Evolutionary conservation across 2,329 filamentous ascomycete genomes (phyloP).

Genomic region (Talaromyces funiculosus): DNA sequence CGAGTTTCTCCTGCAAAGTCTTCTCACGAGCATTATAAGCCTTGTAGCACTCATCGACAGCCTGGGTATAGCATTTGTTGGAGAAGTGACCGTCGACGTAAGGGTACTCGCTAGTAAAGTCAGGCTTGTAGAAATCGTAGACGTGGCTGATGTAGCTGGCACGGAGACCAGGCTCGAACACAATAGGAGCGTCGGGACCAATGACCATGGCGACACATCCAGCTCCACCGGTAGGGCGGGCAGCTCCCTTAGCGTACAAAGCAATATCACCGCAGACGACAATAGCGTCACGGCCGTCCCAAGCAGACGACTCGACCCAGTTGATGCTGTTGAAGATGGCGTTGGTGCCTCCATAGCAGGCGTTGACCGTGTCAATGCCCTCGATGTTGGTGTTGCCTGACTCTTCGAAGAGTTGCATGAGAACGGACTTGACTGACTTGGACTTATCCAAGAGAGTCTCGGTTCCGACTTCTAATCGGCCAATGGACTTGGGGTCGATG

Average conservation of each 20-base stretch:
- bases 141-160: conserved; percentile 76
- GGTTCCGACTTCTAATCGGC: conserved; percentile 77
- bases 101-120: conserved; percentile 80
- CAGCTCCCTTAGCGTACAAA: conserved; percentile 76
- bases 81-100: conserved; percentile 82
- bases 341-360: conserved; percentile 82
- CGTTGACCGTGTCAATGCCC: conserved; percentile 76
- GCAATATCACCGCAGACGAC: conserved; percentile 79
- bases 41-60: conserved; percentile 74
- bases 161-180: conserved; percentile 71
- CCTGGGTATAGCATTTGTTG: conserved; percentile 73
- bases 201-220: conserved; percentile 74
- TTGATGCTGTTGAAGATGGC: conserved; percentile 77
- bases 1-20: conserved; percentile 48
- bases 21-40: conserved; percentile 72
- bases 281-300: conserved; percentile 77
- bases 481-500: conserved; percentile 71
- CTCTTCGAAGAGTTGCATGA: conserved; percentile 75
- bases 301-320: conserved; percentile 81
- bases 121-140: conserved; percentile 89
- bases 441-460: conserved; percentile 85
- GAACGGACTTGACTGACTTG: conserved; percentile 81
- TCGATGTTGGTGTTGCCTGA: conserved; percentile 74
- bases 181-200: conserved; percentile 70
- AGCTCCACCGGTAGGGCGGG: conserved; percentile 73